A percentile compares a stretch with the other conserved stretches of the same genome.
Evolutionary conservation across 306 rosid genomes (phyloP).

Genomic region (Acacia confusa): DNA sequence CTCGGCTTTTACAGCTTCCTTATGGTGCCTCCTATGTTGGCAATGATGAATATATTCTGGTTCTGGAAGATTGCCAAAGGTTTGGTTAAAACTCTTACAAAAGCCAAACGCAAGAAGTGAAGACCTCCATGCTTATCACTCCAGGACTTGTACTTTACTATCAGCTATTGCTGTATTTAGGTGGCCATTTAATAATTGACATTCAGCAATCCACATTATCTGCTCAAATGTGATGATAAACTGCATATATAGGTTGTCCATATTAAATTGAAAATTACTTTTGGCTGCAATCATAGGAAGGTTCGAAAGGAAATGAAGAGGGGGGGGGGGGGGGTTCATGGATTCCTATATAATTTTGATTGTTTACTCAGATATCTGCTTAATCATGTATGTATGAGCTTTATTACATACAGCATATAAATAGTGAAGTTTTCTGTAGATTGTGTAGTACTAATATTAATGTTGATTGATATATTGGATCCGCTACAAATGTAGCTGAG

Average conservation of each 20-base stretch:
- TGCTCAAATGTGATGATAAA: not conserved
- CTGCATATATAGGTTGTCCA: not conserved
- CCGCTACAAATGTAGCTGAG: not conserved
- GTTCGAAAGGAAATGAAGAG: not conserved
- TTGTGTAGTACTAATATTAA: not conserved
- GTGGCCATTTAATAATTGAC: constrained; percentile 18
- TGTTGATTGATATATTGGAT: not conserved
- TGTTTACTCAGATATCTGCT: not conserved
- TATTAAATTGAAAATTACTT: not conserved
- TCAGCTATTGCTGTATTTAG: not conserved
- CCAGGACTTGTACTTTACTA: not conserved
- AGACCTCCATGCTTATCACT: not conserved
- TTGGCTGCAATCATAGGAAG: not conserved
- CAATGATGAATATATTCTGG: constrained; percentile 75
- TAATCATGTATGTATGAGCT: not conserved
- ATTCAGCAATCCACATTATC: constrained; percentile 5
- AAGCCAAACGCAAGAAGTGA: constrained; percentile 67
- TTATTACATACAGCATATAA: not conserved
- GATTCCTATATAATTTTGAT: not conserved
- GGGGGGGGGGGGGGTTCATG: not conserved
- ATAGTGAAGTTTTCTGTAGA: not conserved
- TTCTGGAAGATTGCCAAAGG: constrained; percentile 94
- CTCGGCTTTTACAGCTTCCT: constrained; percentile 76
- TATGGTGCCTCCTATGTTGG: constrained; percentile 55
- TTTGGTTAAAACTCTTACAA: constrained; percentile 66